phyloP scores from a whole-genome alignment of 2,329 filamentous ascomycete species.

The Zasmidium cellare region DNA sequence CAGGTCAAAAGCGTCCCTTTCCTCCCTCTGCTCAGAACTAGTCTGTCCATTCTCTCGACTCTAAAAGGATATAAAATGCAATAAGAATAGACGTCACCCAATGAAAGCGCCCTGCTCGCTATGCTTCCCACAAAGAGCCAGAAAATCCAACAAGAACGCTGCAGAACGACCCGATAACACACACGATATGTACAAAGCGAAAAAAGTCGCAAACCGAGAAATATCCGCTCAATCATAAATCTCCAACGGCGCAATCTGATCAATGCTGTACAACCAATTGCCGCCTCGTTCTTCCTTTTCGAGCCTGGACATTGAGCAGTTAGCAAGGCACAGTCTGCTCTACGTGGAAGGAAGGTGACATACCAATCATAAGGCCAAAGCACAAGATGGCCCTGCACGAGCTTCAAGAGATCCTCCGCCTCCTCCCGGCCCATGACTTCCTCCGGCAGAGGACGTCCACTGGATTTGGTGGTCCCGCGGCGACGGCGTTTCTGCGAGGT shows the following conservation, averaged over 20 bases:
- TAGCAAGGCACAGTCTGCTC: background rate
- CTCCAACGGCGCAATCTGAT: constrained; percentile 91
- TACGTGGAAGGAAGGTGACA: constrained; percentile 24
- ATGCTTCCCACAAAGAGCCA: too few relatives aligned
- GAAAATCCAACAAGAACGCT: background rate
- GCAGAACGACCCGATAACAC: background rate
- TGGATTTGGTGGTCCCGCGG: constrained; percentile 69
- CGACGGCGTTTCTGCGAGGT: constrained; percentile 61
- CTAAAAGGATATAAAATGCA: too few relatives aligned
- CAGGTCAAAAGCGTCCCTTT: too few relatives aligned
- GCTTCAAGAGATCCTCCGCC: constrained; percentile 75
- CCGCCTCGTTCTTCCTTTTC: constrained; percentile 86
- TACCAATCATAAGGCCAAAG: constrained; percentile 92
- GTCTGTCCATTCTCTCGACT: too few relatives aligned
- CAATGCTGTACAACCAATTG: constrained; percentile 96
- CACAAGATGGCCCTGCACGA: constrained; percentile 86
- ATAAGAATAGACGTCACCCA: too few relatives aligned
- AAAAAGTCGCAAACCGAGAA: too few relatives aligned
- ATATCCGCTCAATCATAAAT: constrained; percentile 63
- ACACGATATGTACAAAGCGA: background rate
- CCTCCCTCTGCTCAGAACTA: too few relatives aligned
- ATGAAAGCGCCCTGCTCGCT: constrained; percentile 6
- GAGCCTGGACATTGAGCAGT: constrained; percentile 54
- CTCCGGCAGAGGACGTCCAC: constrained; percentile 65
- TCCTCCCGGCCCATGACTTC: constrained; percentile 74